A percentile compares a stretch with the other conserved stretches of the same genome.
phyloP scores from a whole-genome alignment of 2,329 filamentous ascomycete species.

The Sporothrix dimorphospora region DNA sequence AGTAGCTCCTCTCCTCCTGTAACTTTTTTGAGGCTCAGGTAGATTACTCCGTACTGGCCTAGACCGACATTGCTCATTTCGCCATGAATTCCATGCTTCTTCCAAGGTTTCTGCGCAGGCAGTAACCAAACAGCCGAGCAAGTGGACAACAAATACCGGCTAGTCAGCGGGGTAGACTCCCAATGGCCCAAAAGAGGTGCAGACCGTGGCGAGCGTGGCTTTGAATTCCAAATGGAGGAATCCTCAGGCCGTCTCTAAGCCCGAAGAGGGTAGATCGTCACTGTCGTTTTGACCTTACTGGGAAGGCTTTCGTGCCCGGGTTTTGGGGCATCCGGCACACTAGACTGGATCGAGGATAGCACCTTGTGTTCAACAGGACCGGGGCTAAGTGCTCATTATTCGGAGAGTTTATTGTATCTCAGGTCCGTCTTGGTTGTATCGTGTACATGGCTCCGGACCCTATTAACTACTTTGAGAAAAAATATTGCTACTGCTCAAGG shows the following conservation, averaged over 20 bases:
- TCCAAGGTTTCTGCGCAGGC: background rate
- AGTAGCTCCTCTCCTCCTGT: background rate
- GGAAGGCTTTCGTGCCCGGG: background rate
- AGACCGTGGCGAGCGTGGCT: too few species aligned
- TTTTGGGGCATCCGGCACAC: constrained; percentile 10
- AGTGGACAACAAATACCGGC: constrained; percentile 1
- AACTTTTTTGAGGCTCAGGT: background rate
- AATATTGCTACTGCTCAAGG: background rate
- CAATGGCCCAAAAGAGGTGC: background rate
- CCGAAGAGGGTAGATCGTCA: background rate
- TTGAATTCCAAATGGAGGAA: background rate
- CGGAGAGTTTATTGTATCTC: background rate
- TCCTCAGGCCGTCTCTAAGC: background rate
- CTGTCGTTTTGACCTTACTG: background rate
- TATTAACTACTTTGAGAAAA: background rate
- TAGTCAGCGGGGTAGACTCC: background rate
- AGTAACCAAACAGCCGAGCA: background rate
- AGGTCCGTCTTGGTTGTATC: background rate
- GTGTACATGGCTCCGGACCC: background rate
- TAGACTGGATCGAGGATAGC: background rate
- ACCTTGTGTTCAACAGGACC: background rate
- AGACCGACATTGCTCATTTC: too few species aligned
- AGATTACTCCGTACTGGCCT: background rate
- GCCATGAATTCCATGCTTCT: background rate
- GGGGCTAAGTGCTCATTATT: background rate